Evolutionary conservation across 2,329 filamentous ascomycete genomes (phyloP).

Genomic region (Ilyonectria sp.): DNA sequence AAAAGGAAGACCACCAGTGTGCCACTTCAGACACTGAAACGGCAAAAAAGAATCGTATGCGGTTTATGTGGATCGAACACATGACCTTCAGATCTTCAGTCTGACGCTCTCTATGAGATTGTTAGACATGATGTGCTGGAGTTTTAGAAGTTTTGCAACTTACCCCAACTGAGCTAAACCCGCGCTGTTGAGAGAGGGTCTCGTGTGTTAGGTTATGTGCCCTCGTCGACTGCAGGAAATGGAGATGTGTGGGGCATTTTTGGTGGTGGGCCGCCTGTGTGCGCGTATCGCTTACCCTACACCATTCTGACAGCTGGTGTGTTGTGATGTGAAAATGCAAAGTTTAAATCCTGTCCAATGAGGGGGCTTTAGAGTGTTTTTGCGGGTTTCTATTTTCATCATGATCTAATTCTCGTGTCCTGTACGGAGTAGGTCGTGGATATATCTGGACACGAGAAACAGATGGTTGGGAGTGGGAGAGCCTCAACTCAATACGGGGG

Average conservation of each 20-base stretch:
- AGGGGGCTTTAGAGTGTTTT: no score
- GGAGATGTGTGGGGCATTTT: conserved; percentile 8
- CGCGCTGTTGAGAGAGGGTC: conserved; percentile 36
- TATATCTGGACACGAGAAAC: no score
- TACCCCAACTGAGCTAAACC: conserved; percentile 52
- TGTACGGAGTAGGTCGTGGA: no score
- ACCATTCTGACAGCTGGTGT: not conserved
- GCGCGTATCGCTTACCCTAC: not conserved
- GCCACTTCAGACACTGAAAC: not conserved
- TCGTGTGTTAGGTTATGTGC: not conserved
- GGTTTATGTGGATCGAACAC: conserved; percentile 52
- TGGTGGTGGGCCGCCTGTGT: not conserved
- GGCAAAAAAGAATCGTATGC: conserved; percentile 39
- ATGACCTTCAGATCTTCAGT: conserved; percentile 50
- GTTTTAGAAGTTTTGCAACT: conserved; percentile 32
- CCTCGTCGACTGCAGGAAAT: not conserved
- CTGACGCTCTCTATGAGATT: conserved; percentile 39
- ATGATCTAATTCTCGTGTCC: no score
- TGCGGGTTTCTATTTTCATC: no score
- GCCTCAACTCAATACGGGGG: not conserved
- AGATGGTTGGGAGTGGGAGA: no score
- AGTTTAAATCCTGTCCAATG: no score
- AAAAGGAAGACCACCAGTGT: no score
- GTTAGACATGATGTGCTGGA: conserved; percentile 34
- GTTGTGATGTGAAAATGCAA: no score